Conservation (phyloP, 163 green algal genomes). For the Chlorella variabilis region DNA sequence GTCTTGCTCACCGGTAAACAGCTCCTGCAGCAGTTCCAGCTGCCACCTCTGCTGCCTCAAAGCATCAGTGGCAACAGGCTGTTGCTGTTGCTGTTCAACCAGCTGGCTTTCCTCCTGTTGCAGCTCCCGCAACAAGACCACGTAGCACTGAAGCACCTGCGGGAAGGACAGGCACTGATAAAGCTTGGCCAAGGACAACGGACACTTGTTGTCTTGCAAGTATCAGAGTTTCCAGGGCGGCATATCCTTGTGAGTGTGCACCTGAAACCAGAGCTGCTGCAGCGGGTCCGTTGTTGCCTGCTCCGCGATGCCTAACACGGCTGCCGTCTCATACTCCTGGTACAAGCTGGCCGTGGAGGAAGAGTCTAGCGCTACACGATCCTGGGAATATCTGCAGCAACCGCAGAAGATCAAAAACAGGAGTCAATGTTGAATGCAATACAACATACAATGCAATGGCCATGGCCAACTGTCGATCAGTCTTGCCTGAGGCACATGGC, state of each 20-base stretch:
- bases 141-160: constrained; percentile 49
- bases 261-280: constrained; percentile 58
- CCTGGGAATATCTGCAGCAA: constrained; percentile 39
- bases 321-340: background rate
- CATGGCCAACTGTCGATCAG: too few species aligned
- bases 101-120: constrained; percentile 31
- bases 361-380: constrained; percentile 11
- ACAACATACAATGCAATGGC: too few species aligned
- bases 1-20: constrained; percentile 28
- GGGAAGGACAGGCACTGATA: too few species aligned
- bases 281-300: constrained; percentile 10
- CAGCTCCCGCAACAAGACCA: constrained; percentile 45
- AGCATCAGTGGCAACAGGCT: background rate
- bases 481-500: constrained; percentile 61
- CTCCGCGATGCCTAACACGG: background rate
- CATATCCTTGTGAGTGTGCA: too few species aligned
- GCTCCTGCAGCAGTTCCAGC: constrained; percentile 22
- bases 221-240: too few species aligned
- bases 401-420: too few species aligned
- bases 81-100: background rate
- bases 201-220: too few species aligned
- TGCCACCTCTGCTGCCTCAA: constrained; percentile 15
- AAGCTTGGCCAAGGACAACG: too few species aligned
- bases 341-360: background rate
- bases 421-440: too few species aligned